phyloP scores from a whole-genome alignment of 352 stramenopile genomes.

The Pythium volutum region DNA sequence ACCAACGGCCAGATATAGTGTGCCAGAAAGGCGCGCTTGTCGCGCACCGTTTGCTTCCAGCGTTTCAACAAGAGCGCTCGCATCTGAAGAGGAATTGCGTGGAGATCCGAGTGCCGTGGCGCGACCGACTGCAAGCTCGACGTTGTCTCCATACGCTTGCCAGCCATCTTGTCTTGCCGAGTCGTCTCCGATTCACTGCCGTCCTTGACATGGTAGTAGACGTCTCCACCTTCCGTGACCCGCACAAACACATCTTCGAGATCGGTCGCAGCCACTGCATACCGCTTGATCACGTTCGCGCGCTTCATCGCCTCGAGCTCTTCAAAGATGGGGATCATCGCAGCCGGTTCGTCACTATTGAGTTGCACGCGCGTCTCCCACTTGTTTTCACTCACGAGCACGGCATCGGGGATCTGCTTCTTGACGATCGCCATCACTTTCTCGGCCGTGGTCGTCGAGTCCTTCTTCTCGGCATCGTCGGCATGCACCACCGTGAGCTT shows the following conservation, averaged over 20 bases:
- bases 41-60: constrained; percentile 45
- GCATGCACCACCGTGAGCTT: constrained; percentile 78
- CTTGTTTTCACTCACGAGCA: constrained; percentile 72
- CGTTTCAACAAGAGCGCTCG: constrained; percentile 54
- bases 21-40: constrained; percentile 58
- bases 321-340: constrained; percentile 92
- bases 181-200: constrained; percentile 21
- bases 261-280: constrained; percentile 97
- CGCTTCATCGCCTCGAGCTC: constrained; percentile 75
- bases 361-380: constrained; percentile 93
- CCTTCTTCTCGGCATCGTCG: constrained; percentile 22
- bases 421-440: constrained; percentile 51
- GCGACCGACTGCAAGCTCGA: constrained; percentile 9
- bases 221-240: constrained; percentile 80
- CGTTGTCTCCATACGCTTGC: neutral
- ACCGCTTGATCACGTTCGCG: constrained; percentile 79
- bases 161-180: constrained; percentile 14
- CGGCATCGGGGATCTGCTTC: constrained; percentile 79
- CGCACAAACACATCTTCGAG: constrained; percentile 99
- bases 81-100: constrained; percentile 41
- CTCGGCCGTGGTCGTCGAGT: constrained; percentile 15
- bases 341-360: constrained; percentile 80
- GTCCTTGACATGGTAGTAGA: constrained; percentile 73
- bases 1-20: constrained; percentile 73
- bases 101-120: constrained; percentile 15